Conservation (phyloP, 2,329 filamentous ascomycete genomes). For the Stagonosporopsis vannaccii region DNA sequence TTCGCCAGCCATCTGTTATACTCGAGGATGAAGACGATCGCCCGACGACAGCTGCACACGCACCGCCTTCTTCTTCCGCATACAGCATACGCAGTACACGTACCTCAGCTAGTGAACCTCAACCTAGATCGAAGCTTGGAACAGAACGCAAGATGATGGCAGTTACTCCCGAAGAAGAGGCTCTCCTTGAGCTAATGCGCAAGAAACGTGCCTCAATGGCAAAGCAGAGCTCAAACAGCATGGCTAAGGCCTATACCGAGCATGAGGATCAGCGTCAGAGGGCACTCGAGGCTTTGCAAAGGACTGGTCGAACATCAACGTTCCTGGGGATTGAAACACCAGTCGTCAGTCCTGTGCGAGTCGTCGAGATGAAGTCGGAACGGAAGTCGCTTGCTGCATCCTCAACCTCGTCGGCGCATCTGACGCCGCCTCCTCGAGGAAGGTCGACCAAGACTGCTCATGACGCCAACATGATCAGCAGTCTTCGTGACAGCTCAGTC, state of each 20-base stretch:
- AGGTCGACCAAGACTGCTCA: constrained; percentile 29
- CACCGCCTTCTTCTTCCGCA: constrained; percentile 32
- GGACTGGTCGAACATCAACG: constrained; percentile 32
- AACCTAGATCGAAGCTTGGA: constrained; percentile 33
- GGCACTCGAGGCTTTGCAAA: constrained; percentile 23
- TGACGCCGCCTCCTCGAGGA: constrained; percentile 34
- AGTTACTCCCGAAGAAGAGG: constrained; percentile 59
- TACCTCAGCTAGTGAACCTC: constrained; percentile 46
- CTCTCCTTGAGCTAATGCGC: constrained; percentile 58
- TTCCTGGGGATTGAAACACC: constrained; percentile 38
- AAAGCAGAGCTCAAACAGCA: constrained; percentile 41
- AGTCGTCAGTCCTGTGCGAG: constrained; percentile 27
- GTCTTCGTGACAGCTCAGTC: constrained; percentile 40
- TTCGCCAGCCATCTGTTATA: constrained; percentile 49
- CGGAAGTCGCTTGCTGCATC: constrained; percentile 29
- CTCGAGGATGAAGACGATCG: constrained; percentile 44
- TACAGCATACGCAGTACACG: constrained; percentile 40
- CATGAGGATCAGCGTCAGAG: constrained; percentile 41
- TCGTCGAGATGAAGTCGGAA: constrained; percentile 25
- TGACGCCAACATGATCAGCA: constrained; percentile 25
- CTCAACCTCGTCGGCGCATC: constrained; percentile 32
- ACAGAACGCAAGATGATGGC: constrained; percentile 53
- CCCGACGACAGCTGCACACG: constrained; percentile 36
- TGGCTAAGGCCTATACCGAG: constrained; percentile 34
- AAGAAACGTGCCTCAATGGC: constrained; percentile 57